Base-by-base conservation (phyloP, 768 basidiomycete genomes). In the Holtermanniella nyarrowii region DNA sequence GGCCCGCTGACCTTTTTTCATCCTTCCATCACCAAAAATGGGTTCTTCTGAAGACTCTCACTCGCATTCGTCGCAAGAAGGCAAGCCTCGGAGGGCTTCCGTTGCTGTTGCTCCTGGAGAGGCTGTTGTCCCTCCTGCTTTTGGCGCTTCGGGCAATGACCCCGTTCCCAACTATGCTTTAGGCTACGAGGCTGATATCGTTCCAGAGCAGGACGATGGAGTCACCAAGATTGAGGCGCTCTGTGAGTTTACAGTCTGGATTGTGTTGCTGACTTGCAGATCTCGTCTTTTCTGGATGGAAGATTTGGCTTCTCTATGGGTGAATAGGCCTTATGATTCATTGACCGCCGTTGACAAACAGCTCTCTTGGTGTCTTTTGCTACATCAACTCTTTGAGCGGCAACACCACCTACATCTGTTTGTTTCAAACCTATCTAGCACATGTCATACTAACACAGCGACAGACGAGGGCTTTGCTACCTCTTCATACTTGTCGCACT, bases 161-260 rank as follows among this genome's bases (percentile, higher is more conserved):
- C n/a, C n/a, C n/a, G n/a, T n/a, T n/a, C n/a, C n/a, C n/a, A n/a
- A n/a, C n/a, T n/a, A n/a, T n/a, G n/a, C n/a, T n/a, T n/a, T n/a
- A n/a, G n/a, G n/a, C n/a, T n/a, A n/a, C n/a, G 31, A 37, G 31
- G 10, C 16, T 16, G 31, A 37, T 7, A 7, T 16, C 10, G 16
- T 37, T 37, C 31, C 31, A 7, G 53, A 55, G 21, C 64, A 66
- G 44, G 59, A 62, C 20, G 56, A 49, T 10, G 65, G 65, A 50
- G 65, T 66, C 5, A 61, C 61, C 23, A 52, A 55, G 26, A 66
- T 66, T 42, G 65, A 66, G 51, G 59, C 65, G 4, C 43, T 66
- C 4, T 66, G 63, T 65, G 31, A 58, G 63, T 56, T 22, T 21
- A 14, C 23, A 14, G 16, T n/a, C 39, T 4, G 48, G 31, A 7